Evolutionary conservation across 1,284 basidiomycete genomes (phyloP).

Genomic region (Pulveroboletus sp.): DNA sequence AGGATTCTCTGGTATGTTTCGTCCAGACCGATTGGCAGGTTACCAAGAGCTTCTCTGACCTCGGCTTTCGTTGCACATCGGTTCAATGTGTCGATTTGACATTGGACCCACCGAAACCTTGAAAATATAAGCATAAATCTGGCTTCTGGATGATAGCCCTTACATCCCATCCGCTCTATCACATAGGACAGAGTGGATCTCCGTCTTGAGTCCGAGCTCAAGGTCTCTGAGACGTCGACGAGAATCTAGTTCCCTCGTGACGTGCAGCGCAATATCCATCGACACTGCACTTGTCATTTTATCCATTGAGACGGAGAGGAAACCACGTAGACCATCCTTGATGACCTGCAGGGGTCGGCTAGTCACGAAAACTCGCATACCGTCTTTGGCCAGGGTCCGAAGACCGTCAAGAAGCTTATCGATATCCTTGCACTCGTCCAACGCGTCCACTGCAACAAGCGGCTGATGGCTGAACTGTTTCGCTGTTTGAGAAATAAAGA

Average conservation of each 20-base stretch:
- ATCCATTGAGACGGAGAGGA: slow-evolving; percentile 7
- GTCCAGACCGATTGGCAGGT: slow-evolving; percentile 9
- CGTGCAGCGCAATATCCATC: slow-evolving; percentile 12
- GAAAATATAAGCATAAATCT: not conserved
- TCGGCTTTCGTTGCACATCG: slow-evolving; percentile 7
- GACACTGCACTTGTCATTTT: slow-evolving; percentile 2
- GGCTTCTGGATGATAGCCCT: not conserved
- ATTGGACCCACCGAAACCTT: slow-evolving; percentile 19
- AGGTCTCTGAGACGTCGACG: slow-evolving; percentile 5
- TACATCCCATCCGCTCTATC: slow-evolving; percentile 16
- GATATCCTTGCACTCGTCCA: slow-evolving; percentile 15
- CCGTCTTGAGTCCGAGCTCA: not conserved
- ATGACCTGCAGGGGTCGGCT: slow-evolving; percentile 12
- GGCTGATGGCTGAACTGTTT: not conserved
- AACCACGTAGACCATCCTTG: not conserved
- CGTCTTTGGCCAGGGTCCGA: not conserved
- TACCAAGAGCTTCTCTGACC: slow-evolving; percentile 7
- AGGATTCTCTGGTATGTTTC: slow-evolving; percentile 14
- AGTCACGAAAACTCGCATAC: slow-evolving; percentile 14
- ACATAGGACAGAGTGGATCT: slow-evolving; percentile 6
- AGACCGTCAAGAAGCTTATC: slow-evolving; percentile 5
- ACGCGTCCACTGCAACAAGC: slow-evolving; percentile 10
- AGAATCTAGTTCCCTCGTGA: slow-evolving; percentile 17
- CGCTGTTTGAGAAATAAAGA: not conserved
- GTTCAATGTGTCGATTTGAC: slow-evolving; percentile 10